Conservation (phyloP, 257 asterid genomes). For the Solanum corneliomulleri region DNA sequence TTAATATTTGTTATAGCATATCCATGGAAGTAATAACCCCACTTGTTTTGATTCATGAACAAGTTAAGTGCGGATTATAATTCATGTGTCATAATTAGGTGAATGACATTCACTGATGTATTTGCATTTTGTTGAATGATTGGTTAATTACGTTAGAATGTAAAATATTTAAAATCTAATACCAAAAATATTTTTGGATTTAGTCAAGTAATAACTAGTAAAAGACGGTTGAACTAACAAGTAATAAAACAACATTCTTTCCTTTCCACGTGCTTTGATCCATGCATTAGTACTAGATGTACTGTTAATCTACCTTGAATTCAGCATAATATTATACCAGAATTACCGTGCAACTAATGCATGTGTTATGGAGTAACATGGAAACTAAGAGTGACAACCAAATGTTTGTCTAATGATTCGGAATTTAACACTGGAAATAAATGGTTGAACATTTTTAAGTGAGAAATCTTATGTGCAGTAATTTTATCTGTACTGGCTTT, state of each 20-base stretch:
- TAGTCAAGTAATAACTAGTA: neutral
- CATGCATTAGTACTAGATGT: neutral
- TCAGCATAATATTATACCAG: neutral
- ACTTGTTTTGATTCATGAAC: neutral
- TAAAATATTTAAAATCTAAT: neutral
- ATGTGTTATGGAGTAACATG: neutral
- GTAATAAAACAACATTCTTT: neutral
- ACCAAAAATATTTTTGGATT: neutral
- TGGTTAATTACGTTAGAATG: neutral
- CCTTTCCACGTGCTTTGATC: neutral
- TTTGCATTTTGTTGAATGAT: neutral
- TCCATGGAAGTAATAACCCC: neutral
- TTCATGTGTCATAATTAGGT: neutral
- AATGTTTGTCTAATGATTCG: neutral
- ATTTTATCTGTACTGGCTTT: neutral
- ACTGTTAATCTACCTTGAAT: neutral
- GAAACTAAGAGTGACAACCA: neutral
- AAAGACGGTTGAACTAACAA: neutral
- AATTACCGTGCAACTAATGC: neutral
- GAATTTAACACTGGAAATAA: neutral
- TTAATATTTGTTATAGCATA: neutral
- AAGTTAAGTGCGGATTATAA: neutral
- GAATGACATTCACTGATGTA: neutral
- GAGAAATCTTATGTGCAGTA: neutral
- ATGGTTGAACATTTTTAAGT: neutral